Evolutionary conservation across 129 eudicot species (phyloP), one percentile per base, ranked within the genome.

Genomic region (Deinandra increscens): DNA sequence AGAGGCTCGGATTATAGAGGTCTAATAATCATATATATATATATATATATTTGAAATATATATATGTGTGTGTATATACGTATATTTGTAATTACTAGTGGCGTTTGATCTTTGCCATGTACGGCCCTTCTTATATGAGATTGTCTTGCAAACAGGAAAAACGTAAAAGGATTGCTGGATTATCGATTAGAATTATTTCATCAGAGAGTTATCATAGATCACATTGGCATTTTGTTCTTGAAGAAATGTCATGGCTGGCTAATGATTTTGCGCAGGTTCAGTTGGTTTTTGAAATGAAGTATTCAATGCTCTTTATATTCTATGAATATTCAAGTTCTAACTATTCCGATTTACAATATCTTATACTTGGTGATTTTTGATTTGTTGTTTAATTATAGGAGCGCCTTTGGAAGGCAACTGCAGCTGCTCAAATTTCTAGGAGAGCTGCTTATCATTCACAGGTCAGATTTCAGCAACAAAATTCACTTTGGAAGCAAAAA

Each of bases 241-340:
- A 89, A 70, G 99, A 94, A 72, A 94, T 94, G 96, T 73, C 87
- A 53, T 94, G 99, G 99, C 38, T 94, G 71, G 99, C 99, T 44
- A 94, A 94, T 83, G 99, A 94, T 80, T 94, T 94, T 80, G 88
- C 97, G 8, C 99, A 94, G 97, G 99, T 93, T 63, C 78, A 69
- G 18, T 63, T 68, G 23, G 19, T 17, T 45, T 13, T 58, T 43
- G 9, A 19, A 45, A 33, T 56, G 31, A 56, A 12, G 56, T 31
- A 31, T 45, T 41, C 44, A 56, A n/a, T 15, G 73, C 58, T 23
- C 65, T 26, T 65, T 36, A 29, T 74, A 31, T 49, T 58, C n/a
- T 14, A 31, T 22, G 36, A 13, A 20, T 44, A 44, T 59, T 33
- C 58, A 59, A 41, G 7, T 26, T 43, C 18, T 31, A 62, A 59